Percentiles rank a stretch among this genome's conserved stretches.
phyloP scores from a whole-genome alignment of 306 rosid species.

The Cucumis hystrix region DNA sequence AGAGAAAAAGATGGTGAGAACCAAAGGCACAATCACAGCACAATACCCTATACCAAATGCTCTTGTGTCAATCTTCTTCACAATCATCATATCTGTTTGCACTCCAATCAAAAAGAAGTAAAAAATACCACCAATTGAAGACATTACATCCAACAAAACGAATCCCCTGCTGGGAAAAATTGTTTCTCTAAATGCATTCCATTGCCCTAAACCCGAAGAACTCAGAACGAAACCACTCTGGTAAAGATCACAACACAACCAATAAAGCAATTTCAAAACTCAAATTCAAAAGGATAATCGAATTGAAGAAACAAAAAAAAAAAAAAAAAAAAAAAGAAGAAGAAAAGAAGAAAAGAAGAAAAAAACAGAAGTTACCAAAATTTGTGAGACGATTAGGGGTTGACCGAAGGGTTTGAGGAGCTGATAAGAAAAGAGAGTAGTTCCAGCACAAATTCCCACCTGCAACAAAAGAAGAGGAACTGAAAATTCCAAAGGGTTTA shows the following conservation, averaged over 20 bases:
- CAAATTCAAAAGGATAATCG: no score
- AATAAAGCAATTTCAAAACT: not conserved
- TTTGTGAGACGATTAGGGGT: constrained; percentile 16
- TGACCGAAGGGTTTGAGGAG: constrained; percentile 20
- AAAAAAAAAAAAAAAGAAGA: no score
- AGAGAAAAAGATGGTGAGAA: not conserved
- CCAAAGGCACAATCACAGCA: constrained; percentile 8
- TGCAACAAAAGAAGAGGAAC: constrained; percentile 20
- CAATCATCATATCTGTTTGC: constrained; percentile 14
- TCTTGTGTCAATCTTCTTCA: constrained; percentile 7
- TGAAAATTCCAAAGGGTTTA: constrained; percentile 12
- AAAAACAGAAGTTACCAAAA: constrained; percentile 10
- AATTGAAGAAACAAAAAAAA: not conserved
- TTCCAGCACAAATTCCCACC: not conserved
- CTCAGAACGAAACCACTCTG: constrained; percentile 27
- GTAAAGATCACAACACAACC: not conserved
- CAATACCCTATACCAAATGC: constrained; percentile 11
- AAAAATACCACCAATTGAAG: constrained; percentile 14
- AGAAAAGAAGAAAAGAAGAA: no score
- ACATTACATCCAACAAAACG: constrained; percentile 14
- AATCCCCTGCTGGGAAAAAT: constrained; percentile 20
- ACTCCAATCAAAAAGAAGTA: constrained; percentile 26
- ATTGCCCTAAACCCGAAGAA: constrained; percentile 21
- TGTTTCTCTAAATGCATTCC: not conserved
- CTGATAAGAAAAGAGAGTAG: not conserved